These are phyloP conservation scores for Nissolia schottii DNA, from an alignment of 306 rosid genomes.

Conservation along the genomic window DNA sequence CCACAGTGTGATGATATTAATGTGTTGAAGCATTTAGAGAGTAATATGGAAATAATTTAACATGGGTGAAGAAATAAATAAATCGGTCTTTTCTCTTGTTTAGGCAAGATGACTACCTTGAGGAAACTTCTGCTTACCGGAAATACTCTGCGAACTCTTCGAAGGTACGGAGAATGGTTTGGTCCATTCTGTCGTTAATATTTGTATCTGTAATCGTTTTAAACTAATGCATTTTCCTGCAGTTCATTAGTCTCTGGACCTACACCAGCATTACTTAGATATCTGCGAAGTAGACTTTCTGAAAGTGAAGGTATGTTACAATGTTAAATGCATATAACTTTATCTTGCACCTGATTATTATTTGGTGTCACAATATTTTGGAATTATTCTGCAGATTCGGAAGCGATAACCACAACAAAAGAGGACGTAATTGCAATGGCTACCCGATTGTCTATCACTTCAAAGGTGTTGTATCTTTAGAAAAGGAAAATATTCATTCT, in stretches of 20 bases:
- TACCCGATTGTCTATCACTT: conserved; percentile 69
- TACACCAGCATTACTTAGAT: conserved; percentile 64
- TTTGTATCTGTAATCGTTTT: conserved; percentile 17
- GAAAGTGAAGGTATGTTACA: conserved; percentile 58
- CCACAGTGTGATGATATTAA: not conserved
- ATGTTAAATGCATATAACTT: conserved; percentile 2
- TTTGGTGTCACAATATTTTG: conserved; percentile 15
- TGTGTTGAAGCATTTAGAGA: not conserved
- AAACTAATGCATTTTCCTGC: conserved; percentile 26
- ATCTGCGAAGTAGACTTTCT: conserved; percentile 83
- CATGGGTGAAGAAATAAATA: conserved; percentile 14
- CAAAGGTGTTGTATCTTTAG: conserved; percentile 58
- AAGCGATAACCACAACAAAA: conserved; percentile 45
- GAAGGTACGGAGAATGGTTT: conserved; percentile 54
- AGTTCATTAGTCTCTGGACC: conserved; percentile 93
- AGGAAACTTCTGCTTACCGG: conserved; percentile 84
- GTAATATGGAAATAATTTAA: not conserved
- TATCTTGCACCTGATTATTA: not conserved
- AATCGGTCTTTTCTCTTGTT: conserved; percentile 18
- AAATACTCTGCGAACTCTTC: conserved; percentile 79
- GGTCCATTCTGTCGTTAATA: conserved; percentile 2
- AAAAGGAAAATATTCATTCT: conserved; percentile 3
- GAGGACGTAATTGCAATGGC: conserved; percentile 72
- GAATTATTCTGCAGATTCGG: conserved; percentile 51
- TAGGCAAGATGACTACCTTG: conserved; percentile 91